phyloP scores from a whole-genome alignment of 148 eudicot species.

The Selenicereus undatus region DNA sequence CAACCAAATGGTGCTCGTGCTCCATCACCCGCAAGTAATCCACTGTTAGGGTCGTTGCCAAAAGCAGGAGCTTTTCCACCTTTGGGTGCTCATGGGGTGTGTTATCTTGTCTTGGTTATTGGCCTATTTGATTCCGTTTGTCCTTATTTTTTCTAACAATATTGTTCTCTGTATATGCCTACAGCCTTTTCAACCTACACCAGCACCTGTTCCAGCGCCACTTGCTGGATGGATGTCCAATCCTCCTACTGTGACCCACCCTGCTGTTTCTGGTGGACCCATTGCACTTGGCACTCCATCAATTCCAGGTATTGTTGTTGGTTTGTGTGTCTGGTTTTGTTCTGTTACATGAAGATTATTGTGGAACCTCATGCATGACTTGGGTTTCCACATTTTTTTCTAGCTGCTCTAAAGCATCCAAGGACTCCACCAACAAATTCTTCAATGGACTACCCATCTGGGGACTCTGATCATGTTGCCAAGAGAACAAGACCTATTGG shows the following conservation, averaged over 20 bases:
- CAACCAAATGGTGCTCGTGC: conserved; percentile 65
- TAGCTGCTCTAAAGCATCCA: conserved; percentile 83
- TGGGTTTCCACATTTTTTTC: conserved; percentile 17
- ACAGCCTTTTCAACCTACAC: conserved; percentile 82
- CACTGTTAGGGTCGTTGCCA: conserved; percentile 59
- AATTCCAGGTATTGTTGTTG: conserved; percentile 48
- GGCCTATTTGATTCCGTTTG: conserved; percentile 11
- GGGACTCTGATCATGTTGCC: conserved; percentile 72
- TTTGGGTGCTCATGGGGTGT: conserved; percentile 84
- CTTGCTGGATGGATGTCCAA: conserved; percentile 99
- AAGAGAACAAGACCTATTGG: conserved; percentile 75
- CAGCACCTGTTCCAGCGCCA: conserved; percentile 56
- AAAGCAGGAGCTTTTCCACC: conserved; percentile 90
- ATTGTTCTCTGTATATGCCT: conserved; percentile 12
- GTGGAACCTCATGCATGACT: not conserved
- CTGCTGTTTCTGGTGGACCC: conserved; percentile 76
- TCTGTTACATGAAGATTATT: not conserved
- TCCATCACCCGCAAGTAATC: conserved; percentile 53
- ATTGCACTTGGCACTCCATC: conserved; percentile 78
- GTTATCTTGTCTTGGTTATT: conserved; percentile 20
- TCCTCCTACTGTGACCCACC: conserved; percentile 61
- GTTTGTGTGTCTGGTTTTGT: not conserved
- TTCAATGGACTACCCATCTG: conserved; percentile 71
- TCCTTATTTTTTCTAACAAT: conserved; percentile 4
- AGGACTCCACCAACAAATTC: conserved; percentile 81